Evolutionary conservation across 306 rosid species (phyloP), one percentile per base, ranked within the genome.

Genomic region (Fragaria vesca): DNA sequence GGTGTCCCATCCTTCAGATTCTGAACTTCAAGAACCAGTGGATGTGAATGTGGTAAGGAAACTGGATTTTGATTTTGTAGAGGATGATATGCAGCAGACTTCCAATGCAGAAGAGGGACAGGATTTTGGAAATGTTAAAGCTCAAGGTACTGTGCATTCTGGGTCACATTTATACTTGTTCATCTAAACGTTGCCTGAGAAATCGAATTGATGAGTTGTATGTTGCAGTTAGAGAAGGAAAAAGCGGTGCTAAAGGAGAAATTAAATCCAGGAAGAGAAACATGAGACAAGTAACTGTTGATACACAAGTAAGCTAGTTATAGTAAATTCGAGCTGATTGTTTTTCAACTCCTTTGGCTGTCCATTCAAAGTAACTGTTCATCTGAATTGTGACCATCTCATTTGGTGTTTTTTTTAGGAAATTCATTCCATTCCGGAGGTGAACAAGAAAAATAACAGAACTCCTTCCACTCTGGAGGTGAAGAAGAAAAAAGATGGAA

Each of bases 281-380:
- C 32, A 71, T 26, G 68, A 86, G 74, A 69, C 75, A 77, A 58
- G 60, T 58, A 21, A n/a, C 17, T 21, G 30, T 67, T 8, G 57
- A 73, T 75, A 18, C 72, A 72, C 43, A 58, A 46, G 87, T 86
- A 76, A 86, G 84, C 63, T 45, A 16, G 76, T 77, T 71, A 36
- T 34, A 60, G 24, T 40, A 51, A 57, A 55, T 40, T n/a, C 21
- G 20, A 46, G 52, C 40, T 63, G 17, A 40, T 38, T 8, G 36
- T 10, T 72, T 4, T 70, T n/a, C 8, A 2, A 52, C 48, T 5
- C 18, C 12, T 4, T 20, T 32, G 28, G 20, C 57, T 52, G 26
- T 73, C 47, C 28, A 6, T n/a, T 65, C 24, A 34, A 34, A 32
- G 13, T 6, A 65, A 17, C 21, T 17, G 43, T 65, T 28, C 4